Evolutionary conservation across 768 basidiomycete genomes (phyloP), one percentile per base, ranked within the genome.

Genomic region (Auricularia auricula-judae): DNA sequence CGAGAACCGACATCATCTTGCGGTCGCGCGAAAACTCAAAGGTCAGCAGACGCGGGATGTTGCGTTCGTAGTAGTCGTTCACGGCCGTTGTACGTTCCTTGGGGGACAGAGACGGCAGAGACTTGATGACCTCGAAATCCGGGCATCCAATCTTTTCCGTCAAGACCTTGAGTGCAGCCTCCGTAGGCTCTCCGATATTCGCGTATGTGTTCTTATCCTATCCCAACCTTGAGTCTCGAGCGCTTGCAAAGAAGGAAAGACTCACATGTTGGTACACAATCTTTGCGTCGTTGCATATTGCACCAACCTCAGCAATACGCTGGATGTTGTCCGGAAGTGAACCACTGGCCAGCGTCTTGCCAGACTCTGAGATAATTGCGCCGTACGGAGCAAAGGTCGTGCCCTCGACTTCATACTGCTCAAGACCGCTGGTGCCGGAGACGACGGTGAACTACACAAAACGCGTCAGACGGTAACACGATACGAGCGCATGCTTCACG

Each of bases 1-100:
- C 90, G 62, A 98, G 85, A 62, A 98, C 95, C 23, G 96, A 97
- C 96, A 98, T 98, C 86, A 95, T 96, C 78, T 98, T 99, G 72
- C 96, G 89, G 76, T 98, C 96, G 21, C 96, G 87, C 23, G 94
- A 92, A 76, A 99, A 98, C 75, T 99, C 96, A 74, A 99, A 96
- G 7, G 95, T 99, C 69, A 97, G 78, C 14, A 97, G 82, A 65
- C 94, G 87, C 18, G 86, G 80, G 71, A 92, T 87, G 16, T 77
- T 79, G 62, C 79, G 78, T 68, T 93, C 92, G 74, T 92, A 87
- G 75, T 86, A 81, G 42, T 90, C 87, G 79, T 89, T 94, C 77
- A 98, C 81, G 42, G 88, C 93, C 68, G 84, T 91, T 62, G 89
- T 87, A 63, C 95, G 89, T 43, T 76, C 77, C 18, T 79, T 74